These are phyloP conservation scores for Dorcoceras hygrometricum DNA, from an alignment of 257 asterid species.

Conservation along the genomic window DNA sequence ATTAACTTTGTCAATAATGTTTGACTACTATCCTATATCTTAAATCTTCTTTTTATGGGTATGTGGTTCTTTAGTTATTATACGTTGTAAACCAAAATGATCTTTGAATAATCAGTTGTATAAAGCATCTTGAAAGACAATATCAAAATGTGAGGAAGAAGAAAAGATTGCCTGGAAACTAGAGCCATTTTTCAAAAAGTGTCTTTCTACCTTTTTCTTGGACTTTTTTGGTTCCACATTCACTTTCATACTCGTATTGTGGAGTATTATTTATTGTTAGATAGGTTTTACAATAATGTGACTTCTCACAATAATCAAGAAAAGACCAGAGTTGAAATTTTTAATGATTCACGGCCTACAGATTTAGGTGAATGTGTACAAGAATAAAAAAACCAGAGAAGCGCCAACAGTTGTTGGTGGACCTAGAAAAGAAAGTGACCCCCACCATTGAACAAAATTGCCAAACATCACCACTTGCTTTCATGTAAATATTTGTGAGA, in stretches of 20 bases:
- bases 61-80: too few species aligned
- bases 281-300: too few species aligned
- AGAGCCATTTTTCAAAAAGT: conserved; percentile 26
- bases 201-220: conserved; percentile 27
- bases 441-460: background rate
- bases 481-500: background rate
- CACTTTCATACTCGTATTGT: background rate
- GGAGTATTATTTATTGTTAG: background rate
- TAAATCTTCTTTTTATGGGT: too few species aligned
- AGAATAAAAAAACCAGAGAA: background rate
- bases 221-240: conserved; percentile 18
- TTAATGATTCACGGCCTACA: too few species aligned
- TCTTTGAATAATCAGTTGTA: background rate
- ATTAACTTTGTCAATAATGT: too few species aligned
- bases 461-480: background rate
- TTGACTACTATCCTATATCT: too few species aligned
- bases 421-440: background rate
- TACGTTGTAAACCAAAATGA: background rate
- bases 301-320: too few species aligned
- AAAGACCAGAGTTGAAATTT: too few species aligned
- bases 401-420: background rate
- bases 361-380: background rate
- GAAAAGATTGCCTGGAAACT: conserved; percentile 28
- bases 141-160: conserved; percentile 7
- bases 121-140: background rate